phyloP scores from a whole-genome alignment of 306 rosid species.

The Spatholobus suberectus region DNA sequence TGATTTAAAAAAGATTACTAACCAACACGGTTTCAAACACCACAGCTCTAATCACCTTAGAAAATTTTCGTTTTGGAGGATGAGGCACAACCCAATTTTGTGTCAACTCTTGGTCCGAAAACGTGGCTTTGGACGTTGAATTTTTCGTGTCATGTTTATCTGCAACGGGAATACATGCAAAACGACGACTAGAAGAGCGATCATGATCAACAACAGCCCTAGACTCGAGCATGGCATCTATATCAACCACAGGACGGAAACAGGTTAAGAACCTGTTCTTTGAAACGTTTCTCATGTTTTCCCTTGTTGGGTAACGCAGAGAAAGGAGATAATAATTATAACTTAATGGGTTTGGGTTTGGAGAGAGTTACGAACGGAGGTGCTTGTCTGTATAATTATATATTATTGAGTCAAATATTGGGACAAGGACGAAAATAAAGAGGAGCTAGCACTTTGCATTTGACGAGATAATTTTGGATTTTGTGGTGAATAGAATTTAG shows the following conservation, averaged over 20 bases:
- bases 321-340: neutral
- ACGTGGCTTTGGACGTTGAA: constrained; percentile 9
- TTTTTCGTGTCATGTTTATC: constrained; percentile 3
- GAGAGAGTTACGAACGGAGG: neutral
- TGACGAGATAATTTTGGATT: neutral
- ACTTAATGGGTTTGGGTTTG: neutral
- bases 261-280: constrained; percentile 72
- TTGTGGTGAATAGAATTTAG: neutral
- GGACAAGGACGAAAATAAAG: neutral
- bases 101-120: constrained; percentile 20
- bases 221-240: neutral
- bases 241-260: constrained; percentile 56
- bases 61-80: constrained; percentile 46
- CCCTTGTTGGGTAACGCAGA: neutral
- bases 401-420: neutral
- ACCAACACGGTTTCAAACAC: constrained; percentile 64
- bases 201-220: neutral
- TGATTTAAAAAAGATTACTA: neutral
- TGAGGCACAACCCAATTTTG: constrained; percentile 21
- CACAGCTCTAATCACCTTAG: constrained; percentile 57
- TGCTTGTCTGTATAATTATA: neutral
- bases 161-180: constrained; percentile 24
- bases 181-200: constrained; percentile 41
- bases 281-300: constrained; percentile 60
- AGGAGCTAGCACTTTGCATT: constrained; percentile 8